Conservation (phyloP, 495 filamentous ascomycete genomes). For the Annulohypoxylon moriforme region DNA sequence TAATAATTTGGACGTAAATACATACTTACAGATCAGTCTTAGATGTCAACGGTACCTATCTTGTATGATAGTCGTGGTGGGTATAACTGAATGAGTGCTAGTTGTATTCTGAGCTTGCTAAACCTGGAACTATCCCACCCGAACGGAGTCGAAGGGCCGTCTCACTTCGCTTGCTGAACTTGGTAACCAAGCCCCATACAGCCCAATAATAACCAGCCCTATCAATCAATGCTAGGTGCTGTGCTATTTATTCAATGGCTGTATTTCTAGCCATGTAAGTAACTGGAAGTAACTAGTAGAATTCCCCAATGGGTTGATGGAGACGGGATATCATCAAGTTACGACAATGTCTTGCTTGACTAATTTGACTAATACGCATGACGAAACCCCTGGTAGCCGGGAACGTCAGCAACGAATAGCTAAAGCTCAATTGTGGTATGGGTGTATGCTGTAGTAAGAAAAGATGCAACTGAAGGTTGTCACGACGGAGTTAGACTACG, state of each 20-base stretch:
- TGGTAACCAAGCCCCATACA: constrained; percentile 31
- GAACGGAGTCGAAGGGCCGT: constrained; percentile 47
- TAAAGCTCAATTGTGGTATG: not conserved
- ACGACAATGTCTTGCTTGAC: constrained; percentile 21
- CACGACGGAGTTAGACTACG: constrained; percentile 18
- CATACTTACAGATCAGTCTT: not conserved
- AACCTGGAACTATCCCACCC: constrained; percentile 20
- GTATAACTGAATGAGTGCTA: not conserved
- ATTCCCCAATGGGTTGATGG: not conserved
- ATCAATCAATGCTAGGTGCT: constrained; percentile 1
- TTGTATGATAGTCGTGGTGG: too few relatives aligned
- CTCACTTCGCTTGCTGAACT: constrained; percentile 37
- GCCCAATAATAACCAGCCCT: constrained; percentile 29
- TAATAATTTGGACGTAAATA: not conserved
- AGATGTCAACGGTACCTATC: too few relatives aligned
- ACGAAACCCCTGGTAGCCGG: constrained; percentile 1
- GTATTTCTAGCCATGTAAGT: not conserved
- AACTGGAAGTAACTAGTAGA: not conserved
- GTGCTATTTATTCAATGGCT: constrained; percentile 3
- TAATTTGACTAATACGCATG: constrained; percentile 26
- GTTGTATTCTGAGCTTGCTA: constrained; percentile 8
- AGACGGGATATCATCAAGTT: constrained; percentile 1
- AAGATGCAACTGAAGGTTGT: not conserved
- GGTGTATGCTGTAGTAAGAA: not conserved
- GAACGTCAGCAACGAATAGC: constrained; percentile 4